Evolutionary conservation across 371 early-diverging fungal genomes (phyloP), one percentile per base, ranked within the genome.

Genomic region (Dichotomocladium elegans): DNA sequence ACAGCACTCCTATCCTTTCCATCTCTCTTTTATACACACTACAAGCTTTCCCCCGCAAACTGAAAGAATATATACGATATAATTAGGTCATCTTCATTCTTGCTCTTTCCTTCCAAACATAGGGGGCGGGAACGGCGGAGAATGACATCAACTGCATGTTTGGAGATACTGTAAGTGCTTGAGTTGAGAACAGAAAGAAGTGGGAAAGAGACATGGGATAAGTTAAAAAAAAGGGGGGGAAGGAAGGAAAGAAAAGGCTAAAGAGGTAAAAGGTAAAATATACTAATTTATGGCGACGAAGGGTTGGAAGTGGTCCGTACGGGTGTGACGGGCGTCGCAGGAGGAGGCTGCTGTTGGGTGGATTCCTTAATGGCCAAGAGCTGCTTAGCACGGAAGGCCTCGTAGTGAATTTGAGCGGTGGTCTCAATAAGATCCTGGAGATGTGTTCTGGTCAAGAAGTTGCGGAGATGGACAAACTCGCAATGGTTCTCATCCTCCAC

Each of bases 361-460:
- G 67, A 63, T 68, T 87, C 90, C 68, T 88, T 89, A 48, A 90
- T 71, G 27, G 93, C 91, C 53, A 90, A 61, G 51, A 91, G 68
- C 69, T 91, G 91, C 64, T 85, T 78, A 25, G 90, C 85, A 53
- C 95, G 85, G 89, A 92, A 95, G 25, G 86, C 74, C 72, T 92
- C 92, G 66, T 92, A 92, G 64, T 91, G 92, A 57, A 87, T 79
- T 60, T 83, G 77, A 17, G 88, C 80, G 3, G 92, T 92, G 43
- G 88, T 87, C 60, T 92, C 92, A 57, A 91, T 81, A 59, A 92
- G 68, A 54, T 90, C 90, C 55, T 88, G 87, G 49, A 92, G 68
- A 56, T 92, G 91, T 25, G 92, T 89, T 64, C 66, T 77, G 21
- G 88, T 88, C 63, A 92, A 72, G 66, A 92, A 91, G 74, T 90